These are phyloP conservation scores for Taiozyma sp. DNA, from an alignment of 1,139 yeast genomes.

Conservation along the genomic window DNA sequence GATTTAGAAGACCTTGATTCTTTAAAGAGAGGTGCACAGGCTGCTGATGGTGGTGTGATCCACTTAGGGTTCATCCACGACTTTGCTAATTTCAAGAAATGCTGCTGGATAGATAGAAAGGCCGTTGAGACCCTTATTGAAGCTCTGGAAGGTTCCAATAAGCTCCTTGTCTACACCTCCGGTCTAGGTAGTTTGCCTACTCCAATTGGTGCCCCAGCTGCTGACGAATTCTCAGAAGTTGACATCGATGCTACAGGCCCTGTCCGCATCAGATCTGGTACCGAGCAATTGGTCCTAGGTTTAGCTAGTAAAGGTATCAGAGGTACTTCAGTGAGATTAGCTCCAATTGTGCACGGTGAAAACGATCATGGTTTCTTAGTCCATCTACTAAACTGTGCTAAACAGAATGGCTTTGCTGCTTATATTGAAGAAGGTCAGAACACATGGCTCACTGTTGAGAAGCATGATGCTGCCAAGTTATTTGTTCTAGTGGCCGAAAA, in stretches of 20 bases:
- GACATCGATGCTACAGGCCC: neutral
- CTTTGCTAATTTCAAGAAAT: slow-evolving; percentile 17
- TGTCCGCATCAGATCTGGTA: slow-evolving; percentile 7
- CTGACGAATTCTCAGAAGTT: neutral
- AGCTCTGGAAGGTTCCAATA: slow-evolving; percentile 24
- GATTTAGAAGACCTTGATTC: neutral
- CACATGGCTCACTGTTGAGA: slow-evolving; percentile 31
- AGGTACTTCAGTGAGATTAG: slow-evolving; percentile 22
- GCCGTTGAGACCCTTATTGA: slow-evolving; percentile 25
- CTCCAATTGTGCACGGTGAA: slow-evolving; percentile 30
- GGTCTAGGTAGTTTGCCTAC: slow-evolving; percentile 20
- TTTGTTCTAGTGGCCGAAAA: slow-evolving; percentile 26
- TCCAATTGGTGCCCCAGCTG: neutral
- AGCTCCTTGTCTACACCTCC: slow-evolving; percentile 21
- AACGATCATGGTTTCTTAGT: slow-evolving; percentile 16
- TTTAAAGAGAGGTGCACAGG: slow-evolving; percentile 20
- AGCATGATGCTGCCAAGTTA: slow-evolving; percentile 28
- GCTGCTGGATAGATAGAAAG: slow-evolving; percentile 19
- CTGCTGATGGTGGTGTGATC: slow-evolving; percentile 31
- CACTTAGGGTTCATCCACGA: slow-evolving; percentile 32
- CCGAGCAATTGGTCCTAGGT: slow-evolving; percentile 8
- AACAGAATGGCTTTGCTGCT: slow-evolving; percentile 16
- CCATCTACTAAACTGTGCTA: slow-evolving; percentile 9
- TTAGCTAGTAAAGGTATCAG: slow-evolving; percentile 24
- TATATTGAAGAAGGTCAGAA: slow-evolving; percentile 27